Conservation (phyloP, 2,329 filamentous ascomycete species). For the Aaosphaeria arxii region DNA sequence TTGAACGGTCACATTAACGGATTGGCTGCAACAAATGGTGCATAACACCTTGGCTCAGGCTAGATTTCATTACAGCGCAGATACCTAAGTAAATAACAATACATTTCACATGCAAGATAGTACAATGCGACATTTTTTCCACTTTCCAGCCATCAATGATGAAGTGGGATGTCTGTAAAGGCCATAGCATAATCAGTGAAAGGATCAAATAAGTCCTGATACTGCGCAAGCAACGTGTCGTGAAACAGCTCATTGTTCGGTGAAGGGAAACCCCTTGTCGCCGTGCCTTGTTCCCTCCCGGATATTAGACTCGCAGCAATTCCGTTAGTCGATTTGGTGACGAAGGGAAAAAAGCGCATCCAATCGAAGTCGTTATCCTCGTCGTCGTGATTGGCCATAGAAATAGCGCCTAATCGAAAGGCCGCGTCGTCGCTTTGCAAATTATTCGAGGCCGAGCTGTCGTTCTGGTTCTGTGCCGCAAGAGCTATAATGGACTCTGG, state of each 20-base stretch:
- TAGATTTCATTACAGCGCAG: too few relatives aligned
- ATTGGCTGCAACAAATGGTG: neutral
- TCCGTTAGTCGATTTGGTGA: slow-evolving; percentile 15
- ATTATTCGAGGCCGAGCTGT: neutral
- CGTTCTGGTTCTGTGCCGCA: neutral
- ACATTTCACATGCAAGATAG: too few relatives aligned
- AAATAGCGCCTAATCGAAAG: neutral
- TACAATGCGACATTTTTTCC: too few relatives aligned
- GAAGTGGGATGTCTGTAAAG: slow-evolving; percentile 1
- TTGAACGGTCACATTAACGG: neutral
- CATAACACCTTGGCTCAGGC: neutral
- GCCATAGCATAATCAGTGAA: slow-evolving; percentile 12
- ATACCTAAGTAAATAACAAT: too few relatives aligned
- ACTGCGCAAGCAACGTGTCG: slow-evolving; percentile 17
- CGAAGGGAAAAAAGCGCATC: slow-evolving; percentile 21
- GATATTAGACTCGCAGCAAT: slow-evolving; percentile 15
- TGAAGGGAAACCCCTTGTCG: slow-evolving; percentile 17
- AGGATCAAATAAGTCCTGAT: slow-evolving; percentile 19
- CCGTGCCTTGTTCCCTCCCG: slow-evolving; percentile 14
- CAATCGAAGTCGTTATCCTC: slow-evolving; percentile 14
- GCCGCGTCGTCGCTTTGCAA: neutral
- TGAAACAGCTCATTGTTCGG: slow-evolving; percentile 19
- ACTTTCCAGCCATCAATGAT: neutral
- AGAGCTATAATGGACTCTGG: slow-evolving; percentile 1
- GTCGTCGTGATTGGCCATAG: neutral